Conservation (phyloP, 108 stramenopile genomes). For the Discostella stelligeroides region DNA sequence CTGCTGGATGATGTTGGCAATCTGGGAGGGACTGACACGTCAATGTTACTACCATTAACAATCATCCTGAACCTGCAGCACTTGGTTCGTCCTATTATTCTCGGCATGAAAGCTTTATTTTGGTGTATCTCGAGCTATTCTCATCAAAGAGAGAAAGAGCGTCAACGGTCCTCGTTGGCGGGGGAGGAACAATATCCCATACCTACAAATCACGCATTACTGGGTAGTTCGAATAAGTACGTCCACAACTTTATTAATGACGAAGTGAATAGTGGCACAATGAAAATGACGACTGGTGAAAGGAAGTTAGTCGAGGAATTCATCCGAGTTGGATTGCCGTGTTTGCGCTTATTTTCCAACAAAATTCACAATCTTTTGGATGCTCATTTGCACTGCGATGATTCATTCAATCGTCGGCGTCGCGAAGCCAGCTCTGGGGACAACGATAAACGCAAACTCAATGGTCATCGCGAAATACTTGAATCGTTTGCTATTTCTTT, state of each 20-base stretch:
- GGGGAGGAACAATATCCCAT: slow-evolving; percentile 44
- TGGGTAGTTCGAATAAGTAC: slow-evolving; percentile 1
- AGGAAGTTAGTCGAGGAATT: slow-evolving; percentile 78
- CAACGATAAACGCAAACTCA: slow-evolving; percentile 3
- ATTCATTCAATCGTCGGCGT: neutral
- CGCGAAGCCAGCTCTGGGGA: neutral
- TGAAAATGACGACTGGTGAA: slow-evolving; percentile 77
- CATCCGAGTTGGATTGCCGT: slow-evolving; percentile 82
- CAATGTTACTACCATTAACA: slow-evolving; percentile 12
- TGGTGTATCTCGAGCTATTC: slow-evolving; percentile 92
- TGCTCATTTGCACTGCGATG: too few species aligned
- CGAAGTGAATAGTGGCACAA: slow-evolving; percentile 58
- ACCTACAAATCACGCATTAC: slow-evolving; percentile 7
- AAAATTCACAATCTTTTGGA: slow-evolving; percentile 11
- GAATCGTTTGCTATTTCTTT: slow-evolving; percentile 91
- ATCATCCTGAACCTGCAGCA: slow-evolving; percentile 63
- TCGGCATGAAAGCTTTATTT: slow-evolving; percentile 92
- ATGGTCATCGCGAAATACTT: slow-evolving; percentile 56
- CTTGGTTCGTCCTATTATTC: slow-evolving; percentile 87
- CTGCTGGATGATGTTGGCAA: slow-evolving; percentile 1
- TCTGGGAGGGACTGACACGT: slow-evolving; percentile 6
- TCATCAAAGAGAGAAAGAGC: slow-evolving; percentile 60
- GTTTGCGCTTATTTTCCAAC: slow-evolving; percentile 71
- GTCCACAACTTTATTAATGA: slow-evolving; percentile 42
- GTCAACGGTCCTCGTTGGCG: slow-evolving; percentile 26